Evolutionary conservation across 2,329 filamentous ascomycete species (phyloP).

Genomic region (Grosmannia clavigera): DNA sequence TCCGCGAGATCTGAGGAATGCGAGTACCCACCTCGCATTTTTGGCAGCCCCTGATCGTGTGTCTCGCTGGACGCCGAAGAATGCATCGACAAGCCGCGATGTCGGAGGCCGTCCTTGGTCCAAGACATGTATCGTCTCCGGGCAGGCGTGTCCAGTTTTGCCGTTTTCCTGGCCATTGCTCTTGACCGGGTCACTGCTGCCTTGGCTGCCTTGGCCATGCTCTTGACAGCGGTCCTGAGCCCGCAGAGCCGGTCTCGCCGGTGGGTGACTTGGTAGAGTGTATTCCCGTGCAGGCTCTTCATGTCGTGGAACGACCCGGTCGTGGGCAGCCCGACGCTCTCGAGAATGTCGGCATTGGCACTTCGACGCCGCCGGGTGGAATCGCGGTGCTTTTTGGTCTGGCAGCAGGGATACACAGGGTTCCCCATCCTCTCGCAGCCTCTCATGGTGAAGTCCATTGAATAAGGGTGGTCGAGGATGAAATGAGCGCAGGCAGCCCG

Average conservation of each 20-base stretch:
- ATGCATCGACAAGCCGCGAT: neutral
- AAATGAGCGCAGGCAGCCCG: neutral
- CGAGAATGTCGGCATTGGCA: constrained; percentile 12
- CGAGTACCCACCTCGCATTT: neutral
- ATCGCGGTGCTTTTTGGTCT: neutral
- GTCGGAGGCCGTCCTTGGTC: neutral
- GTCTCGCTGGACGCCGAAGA: neutral
- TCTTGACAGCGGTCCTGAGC: neutral
- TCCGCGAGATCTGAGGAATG: neutral
- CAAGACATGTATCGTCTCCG: neutral
- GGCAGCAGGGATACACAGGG: neutral
- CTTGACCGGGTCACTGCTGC: neutral
- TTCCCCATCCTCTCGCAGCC: neutral
- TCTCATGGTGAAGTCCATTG: neutral
- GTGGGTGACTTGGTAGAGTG: neutral
- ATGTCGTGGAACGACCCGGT: constrained; percentile 11
- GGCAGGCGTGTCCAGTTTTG: neutral
- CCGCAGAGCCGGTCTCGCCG: neutral
- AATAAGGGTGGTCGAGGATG: neutral
- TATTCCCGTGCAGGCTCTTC: constrained; percentile 7
- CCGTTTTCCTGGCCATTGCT: neutral
- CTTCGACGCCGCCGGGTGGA: constrained; percentile 6
- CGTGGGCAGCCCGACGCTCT: constrained; percentile 10
- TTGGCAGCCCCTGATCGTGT: neutral
- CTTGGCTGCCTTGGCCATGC: neutral